Conservation (phyloP, 495 filamentous ascomycete genomes). For the Amniculicola lignicola region DNA sequence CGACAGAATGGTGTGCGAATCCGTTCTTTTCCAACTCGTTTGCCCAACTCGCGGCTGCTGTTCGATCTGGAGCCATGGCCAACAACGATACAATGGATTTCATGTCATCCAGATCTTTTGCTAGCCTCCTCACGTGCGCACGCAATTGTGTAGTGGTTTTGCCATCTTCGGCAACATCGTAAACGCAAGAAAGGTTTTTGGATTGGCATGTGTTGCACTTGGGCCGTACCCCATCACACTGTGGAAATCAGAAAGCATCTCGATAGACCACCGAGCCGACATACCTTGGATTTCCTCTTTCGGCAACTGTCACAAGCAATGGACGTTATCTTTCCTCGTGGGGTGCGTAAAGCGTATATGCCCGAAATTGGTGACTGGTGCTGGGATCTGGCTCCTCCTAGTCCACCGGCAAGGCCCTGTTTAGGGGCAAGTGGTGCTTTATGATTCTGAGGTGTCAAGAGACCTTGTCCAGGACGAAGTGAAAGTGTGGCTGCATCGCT, state of each 20-base stretch:
- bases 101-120: constrained; percentile 30
- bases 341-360: constrained; percentile 30
- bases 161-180: constrained; percentile 30
- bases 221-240: constrained; percentile 32
- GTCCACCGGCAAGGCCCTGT: constrained; percentile 23
- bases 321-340: constrained; percentile 31
- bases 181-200: constrained; percentile 25
- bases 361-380: constrained; percentile 30
- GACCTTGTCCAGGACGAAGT: constrained; percentile 1
- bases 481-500: not conserved
- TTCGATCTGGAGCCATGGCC: constrained; percentile 20
- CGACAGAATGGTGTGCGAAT: constrained; percentile 25
- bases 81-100: constrained; percentile 30
- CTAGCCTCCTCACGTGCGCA: constrained; percentile 24
- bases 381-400: constrained; percentile 24
- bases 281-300: constrained; percentile 31
- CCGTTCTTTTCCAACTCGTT: constrained; percentile 28
- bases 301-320: constrained; percentile 32
- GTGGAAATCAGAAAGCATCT: not conserved
- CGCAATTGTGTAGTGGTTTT: constrained; percentile 29
- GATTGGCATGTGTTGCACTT: constrained; percentile 32
- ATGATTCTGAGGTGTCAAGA: not conserved
- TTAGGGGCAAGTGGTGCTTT: constrained; percentile 31
- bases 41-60: constrained; percentile 17
- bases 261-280: not conserved